These are phyloP conservation scores for Hypomyces perniciosus DNA, from an alignment of 2,329 filamentous ascomycete genomes.

Conservation along the genomic window DNA sequence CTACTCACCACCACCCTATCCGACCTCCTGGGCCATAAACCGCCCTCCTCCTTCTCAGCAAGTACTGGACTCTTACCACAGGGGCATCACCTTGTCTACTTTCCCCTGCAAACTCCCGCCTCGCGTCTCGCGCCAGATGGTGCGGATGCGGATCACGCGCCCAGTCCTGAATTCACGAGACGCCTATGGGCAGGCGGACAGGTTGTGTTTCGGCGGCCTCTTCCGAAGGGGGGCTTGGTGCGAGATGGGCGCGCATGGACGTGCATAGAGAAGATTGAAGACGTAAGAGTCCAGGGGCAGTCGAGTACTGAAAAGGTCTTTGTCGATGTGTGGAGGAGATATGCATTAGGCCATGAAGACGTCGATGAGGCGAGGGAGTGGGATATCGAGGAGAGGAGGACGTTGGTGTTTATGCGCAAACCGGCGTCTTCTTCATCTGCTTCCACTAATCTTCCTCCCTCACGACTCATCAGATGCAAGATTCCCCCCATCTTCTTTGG, in stretches of 20 bases:
- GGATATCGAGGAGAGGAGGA: conserved; percentile 42
- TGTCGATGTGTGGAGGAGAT: conserved; percentile 45
- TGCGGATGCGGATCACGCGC: conserved; percentile 73
- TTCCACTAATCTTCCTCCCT: conserved; percentile 3
- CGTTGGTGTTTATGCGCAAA: conserved; percentile 47
- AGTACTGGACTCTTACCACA: conserved; percentile 42
- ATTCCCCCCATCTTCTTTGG: background rate
- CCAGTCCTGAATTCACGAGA: conserved; percentile 63
- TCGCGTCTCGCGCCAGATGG: conserved; percentile 70
- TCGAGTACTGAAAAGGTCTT: conserved; percentile 38
- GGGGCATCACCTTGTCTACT: conserved; percentile 82
- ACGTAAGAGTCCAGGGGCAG: conserved; percentile 29
- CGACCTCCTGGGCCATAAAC: conserved; percentile 40
- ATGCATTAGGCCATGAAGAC: conserved; percentile 27
- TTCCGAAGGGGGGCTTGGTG: conserved; percentile 20
- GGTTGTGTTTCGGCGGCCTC: conserved; percentile 45
- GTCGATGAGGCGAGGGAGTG: conserved; percentile 13
- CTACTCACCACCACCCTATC: conserved; percentile 59
- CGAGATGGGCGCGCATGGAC: conserved; percentile 35
- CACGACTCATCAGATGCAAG: conserved; percentile 25
- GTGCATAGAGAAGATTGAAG: conserved; percentile 42
- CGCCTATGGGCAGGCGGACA: conserved; percentile 87
- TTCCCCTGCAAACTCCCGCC: conserved; percentile 62
- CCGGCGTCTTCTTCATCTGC: conserved; percentile 16
- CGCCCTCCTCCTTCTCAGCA: conserved; percentile 1